A percentile compares a stretch with the other conserved stretches of the same genome.
Conservation (phyloP, 352 stramenopile genomes). For the Pythium aphanidermatum region DNA sequence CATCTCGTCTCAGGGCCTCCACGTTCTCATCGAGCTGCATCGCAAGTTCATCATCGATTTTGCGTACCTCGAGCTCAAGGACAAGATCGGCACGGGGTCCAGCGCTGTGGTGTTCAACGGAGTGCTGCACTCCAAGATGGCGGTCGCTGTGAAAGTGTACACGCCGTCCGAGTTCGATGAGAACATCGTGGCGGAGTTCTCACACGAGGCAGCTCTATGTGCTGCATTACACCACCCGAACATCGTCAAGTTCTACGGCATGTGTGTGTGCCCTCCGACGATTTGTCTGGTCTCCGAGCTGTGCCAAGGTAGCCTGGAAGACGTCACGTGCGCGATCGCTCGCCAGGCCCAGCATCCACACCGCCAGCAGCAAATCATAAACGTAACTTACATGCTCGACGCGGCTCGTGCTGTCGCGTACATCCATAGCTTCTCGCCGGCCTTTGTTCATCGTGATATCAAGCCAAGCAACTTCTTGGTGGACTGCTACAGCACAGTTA, state of each 20-base stretch:
- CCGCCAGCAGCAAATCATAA: conserved; percentile 25
- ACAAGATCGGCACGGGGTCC: conserved; percentile 33
- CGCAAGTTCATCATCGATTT: conserved; percentile 49
- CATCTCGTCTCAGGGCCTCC: conserved; percentile 33
- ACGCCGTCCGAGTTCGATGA: conserved; percentile 33
- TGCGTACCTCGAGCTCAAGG: conserved; percentile 29
- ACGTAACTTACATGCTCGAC: conserved; percentile 39
- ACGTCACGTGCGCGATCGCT: conserved; percentile 12
- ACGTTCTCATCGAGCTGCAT: conserved; percentile 41
- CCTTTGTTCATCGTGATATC: conserved; percentile 47
- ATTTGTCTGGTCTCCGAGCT: conserved; percentile 51
- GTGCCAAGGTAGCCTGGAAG: conserved; percentile 37
- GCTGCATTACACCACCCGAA: conserved; percentile 37
- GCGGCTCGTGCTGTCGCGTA: conserved; percentile 34
- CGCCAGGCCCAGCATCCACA: background rate
- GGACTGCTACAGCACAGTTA: conserved; percentile 23
- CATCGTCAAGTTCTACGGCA: conserved; percentile 40
- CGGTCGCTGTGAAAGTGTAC: conserved; percentile 54
- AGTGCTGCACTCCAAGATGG: conserved; percentile 20
- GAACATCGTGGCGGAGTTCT: conserved; percentile 33
- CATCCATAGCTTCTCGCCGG: conserved; percentile 38
- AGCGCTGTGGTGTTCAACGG: conserved; percentile 46
- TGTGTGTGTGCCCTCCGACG: conserved; percentile 45
- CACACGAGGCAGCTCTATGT: conserved; percentile 37
- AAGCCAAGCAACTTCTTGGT: conserved; percentile 65